Evolutionary conservation across 2,329 filamentous ascomycete genomes (phyloP), one percentile per base, ranked within the genome.

Genomic region (Fusarium incarnatum): DNA sequence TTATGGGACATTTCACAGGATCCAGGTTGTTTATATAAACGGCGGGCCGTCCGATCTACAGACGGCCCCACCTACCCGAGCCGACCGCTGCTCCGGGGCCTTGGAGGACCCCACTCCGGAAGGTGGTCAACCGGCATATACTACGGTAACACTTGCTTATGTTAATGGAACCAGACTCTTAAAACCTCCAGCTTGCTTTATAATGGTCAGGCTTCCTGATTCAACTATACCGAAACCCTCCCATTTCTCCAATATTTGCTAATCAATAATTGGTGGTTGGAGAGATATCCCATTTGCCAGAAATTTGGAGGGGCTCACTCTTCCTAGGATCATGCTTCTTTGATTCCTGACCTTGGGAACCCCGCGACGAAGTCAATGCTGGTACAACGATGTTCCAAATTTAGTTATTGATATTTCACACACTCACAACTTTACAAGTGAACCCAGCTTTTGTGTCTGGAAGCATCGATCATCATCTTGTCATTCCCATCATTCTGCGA

Each of bases 61-160:
- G 9, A 30, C 49, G 59, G 72, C 70, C 68, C 72, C 72, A 67
- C 72, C 46, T 56, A 50, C 28, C 60, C 27, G 47, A 41, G 54
- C 59, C 64, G 37, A 56, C 37, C 48, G 27, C 23, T 46, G 22
- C 46, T 61, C 56, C 28, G 48, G 52, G 22, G 13, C 47, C 49
- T 45, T 48, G 12, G 37, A 15, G 20, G 42, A 49, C 37, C 25
- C 12, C 23, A 41, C n/a, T 40, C 32, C 23, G 34, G 23, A 41
- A 37, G 18, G 18, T 27, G 22, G 15, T 34, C 23, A n/a, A n/a
- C 49, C 8, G 3, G 23, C 11, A 42, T 20, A 15, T 10, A 22
- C 22, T 22, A 22, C 22, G 22, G 22, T 22, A 42, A 20, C 32
- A 10, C 15, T 53, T 20, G 34, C 22, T 23, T 27, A 37, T n/a